Evolutionary conservation across 1,139 yeast species (phyloP).

Genomic region (Kodamaea fungicola): DNA sequence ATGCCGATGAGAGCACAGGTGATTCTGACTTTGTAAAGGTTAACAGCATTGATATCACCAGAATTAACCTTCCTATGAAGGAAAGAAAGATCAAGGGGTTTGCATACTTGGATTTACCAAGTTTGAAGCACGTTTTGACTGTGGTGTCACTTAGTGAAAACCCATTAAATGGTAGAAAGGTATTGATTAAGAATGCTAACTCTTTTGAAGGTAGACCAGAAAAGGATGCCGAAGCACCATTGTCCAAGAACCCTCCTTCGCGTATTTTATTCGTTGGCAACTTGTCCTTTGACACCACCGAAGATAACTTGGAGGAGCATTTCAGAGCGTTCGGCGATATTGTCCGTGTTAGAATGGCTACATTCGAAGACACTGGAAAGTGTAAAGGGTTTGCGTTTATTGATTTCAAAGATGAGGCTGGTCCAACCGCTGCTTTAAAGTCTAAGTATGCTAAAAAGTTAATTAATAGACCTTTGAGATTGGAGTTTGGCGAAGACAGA

Average conservation of each 20-base stretch:
- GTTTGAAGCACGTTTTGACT: conserved; percentile 56
- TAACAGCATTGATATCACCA: conserved; percentile 47
- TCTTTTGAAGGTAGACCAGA: conserved; percentile 90
- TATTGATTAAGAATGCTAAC: conserved; percentile 76
- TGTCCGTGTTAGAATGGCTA: conserved; percentile 84
- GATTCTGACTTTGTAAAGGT: conserved; percentile 41
- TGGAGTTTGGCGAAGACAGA: conserved; percentile 95
- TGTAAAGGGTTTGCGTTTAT: conserved; percentile 96
- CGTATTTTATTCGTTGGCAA: conserved; percentile 91
- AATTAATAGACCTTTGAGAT: conserved; percentile 71
- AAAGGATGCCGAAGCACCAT: conserved; percentile 34
- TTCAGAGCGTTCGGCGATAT: conserved; percentile 81
- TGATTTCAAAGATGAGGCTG: conserved; percentile 76
- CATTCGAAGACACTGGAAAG: conserved; percentile 92
- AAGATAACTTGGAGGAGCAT: conserved; percentile 71
- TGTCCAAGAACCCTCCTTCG: conserved; percentile 79
- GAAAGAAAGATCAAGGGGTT: conserved; percentile 74
- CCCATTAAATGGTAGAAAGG: conserved; percentile 75
- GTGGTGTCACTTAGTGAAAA: conserved; percentile 70
- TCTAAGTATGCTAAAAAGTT: conserved; percentile 67
- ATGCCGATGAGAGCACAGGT: conserved; percentile 11
- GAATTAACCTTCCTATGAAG: conserved; percentile 67
- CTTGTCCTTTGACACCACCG: conserved; percentile 88
- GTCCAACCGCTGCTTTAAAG: conserved; percentile 79
- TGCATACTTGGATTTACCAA: conserved; percentile 84